Evolutionary conservation across 441 rosid genomes (phyloP).

Genomic region (Adansonia grandidieri): DNA sequence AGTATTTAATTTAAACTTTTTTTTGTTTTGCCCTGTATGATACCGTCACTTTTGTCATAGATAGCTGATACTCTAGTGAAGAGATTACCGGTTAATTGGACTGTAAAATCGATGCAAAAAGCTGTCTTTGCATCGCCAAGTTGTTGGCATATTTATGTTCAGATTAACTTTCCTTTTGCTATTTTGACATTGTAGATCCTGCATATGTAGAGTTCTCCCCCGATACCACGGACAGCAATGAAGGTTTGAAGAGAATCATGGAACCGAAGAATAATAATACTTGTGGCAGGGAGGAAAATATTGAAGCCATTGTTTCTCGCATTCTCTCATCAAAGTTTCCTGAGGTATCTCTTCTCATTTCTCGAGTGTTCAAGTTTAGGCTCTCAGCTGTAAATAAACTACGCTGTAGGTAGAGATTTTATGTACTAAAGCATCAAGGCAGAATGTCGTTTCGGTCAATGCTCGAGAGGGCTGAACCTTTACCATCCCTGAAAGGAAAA

Average conservation of each 20-base stretch:
- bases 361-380: background rate
- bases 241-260: conserved; percentile 30
- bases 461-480: background rate
- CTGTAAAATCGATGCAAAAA: background rate
- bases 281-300: conserved; percentile 45
- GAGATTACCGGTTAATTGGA: background rate
- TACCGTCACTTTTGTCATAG: background rate
- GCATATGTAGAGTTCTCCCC: conserved; percentile 52
- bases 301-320: conserved; percentile 49
- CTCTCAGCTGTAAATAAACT: background rate
- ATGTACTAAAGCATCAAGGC: background rate
- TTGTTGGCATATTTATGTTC: conserved; percentile 1
- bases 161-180: conserved; percentile 5
- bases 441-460: background rate
- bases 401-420: background rate
- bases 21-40: background rate
- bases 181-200: conserved; percentile 59
- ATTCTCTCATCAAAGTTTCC: conserved; percentile 52
- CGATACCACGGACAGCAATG: conserved; percentile 34
- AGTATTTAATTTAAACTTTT: background rate
- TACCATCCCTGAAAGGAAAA: background rate
- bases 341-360: conserved; percentile 44
- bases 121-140: background rate
- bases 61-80: background rate
- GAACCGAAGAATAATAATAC: conserved; percentile 32